Conservation (phyloP, 768 basidiomycete genomes). For the Tylopilus sp. region DNA sequence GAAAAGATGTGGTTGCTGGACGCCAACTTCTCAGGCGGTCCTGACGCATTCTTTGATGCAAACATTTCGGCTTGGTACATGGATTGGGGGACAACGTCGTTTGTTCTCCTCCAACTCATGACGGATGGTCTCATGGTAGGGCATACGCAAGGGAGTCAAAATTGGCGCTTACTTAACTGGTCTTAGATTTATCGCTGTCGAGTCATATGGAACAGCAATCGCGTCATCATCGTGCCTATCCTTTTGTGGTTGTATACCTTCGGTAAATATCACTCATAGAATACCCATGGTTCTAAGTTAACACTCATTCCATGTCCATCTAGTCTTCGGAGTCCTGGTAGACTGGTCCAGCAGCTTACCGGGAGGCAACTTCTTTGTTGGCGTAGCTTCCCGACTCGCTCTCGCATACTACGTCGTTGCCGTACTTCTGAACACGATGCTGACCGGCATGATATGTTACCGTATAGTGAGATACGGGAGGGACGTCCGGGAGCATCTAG, state of each 20-base stretch:
- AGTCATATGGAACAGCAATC: not conserved
- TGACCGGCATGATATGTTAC: conserved; percentile 24
- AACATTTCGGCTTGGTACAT: conserved; percentile 26
- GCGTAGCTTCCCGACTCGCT: conserved; percentile 7
- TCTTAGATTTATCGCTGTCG: too few relatives aligned
- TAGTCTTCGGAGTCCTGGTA: not conserved
- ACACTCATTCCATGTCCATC: not conserved
- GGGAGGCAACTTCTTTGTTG: conserved; percentile 14
- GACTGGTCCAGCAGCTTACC: not conserved
- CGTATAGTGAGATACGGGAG: conserved; percentile 10
- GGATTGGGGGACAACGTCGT: not conserved
- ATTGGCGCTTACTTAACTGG: not conserved
- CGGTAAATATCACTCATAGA: not conserved
- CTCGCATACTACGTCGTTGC: conserved; percentile 17
- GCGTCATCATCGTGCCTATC: not conserved
- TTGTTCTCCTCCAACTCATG: not conserved
- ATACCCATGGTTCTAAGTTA: not conserved
- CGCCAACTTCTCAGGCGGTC: conserved; percentile 33
- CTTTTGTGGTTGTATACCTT: not conserved
- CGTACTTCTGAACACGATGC: conserved; percentile 13
- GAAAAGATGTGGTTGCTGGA: conserved; percentile 34
- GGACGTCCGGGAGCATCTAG: conserved; percentile 8
- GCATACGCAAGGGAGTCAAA: not conserved
- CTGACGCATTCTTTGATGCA: conserved; percentile 27
- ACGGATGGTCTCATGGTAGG: not conserved